Evolutionary conservation across 2,329 filamentous ascomycete genomes (phyloP), one percentile per base, ranked within the genome.

Genomic region (Pseudocercospora fijiensis): DNA sequence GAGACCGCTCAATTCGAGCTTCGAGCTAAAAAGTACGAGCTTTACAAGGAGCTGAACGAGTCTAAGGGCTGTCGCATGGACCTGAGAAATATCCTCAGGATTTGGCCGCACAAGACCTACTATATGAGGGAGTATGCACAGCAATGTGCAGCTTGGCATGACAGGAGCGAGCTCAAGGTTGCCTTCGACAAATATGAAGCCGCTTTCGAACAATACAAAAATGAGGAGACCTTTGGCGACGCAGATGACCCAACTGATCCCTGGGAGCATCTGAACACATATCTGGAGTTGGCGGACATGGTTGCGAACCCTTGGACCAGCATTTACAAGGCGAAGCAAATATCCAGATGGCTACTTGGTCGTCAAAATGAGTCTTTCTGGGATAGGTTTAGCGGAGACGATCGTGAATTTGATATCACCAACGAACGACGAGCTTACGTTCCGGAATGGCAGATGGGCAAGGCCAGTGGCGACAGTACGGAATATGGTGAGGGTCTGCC

Each of bases 401-500:
- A 97, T 74, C 85, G 92, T 62, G 95, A 99, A 78, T 99, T 92
- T 86, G 95, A 99, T 75, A 84, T 88, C 51, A 86, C 92, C 72
- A 81, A 84, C 20, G 88, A 85, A 11, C 81, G 95, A 65, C 87
- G 93, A 62, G 76, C 80, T 1, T 77, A 83, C 62, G 83, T 90
- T 4, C 76, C 84, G 1, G 84, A 84, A 1, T 96, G 90, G 74
- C 77, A 82, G 8, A 79, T 83, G 4, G 82, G 78, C 2, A 77
- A 77, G 51, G 67, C 69, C 33, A 73, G 71, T 60, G 67, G 64
- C 10, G 86, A 86, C 73, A 80, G 83, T 1, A 72, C 78, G 3
- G 80, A 83, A 0, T 96, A 96, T 75, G 92, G 91, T 0, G 76
- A 83, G 43, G 86, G 88, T 1, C 80, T 97, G 43, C 94, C 93